Percentiles rank a stretch among this genome's conserved stretches.
phyloP scores from a whole-genome alignment of 331 rosid species.

The Pyrus hybrid region DNA sequence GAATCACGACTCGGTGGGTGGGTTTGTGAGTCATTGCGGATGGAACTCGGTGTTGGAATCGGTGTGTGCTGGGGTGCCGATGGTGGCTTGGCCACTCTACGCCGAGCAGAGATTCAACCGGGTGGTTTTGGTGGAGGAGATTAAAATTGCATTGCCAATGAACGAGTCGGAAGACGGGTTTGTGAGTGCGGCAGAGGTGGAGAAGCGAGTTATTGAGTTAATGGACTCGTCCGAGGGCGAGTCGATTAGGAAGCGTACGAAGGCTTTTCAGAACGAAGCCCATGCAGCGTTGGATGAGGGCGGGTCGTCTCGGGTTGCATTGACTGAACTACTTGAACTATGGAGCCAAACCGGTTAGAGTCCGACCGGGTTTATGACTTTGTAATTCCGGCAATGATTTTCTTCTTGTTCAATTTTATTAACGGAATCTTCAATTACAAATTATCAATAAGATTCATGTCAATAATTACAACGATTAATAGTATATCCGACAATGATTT shows the following conservation, averaged over 20 bases:
- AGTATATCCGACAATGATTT: too few species aligned
- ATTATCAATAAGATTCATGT: too few species aligned
- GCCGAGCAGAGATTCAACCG: conserved; percentile 45
- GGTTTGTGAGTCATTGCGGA: conserved; percentile 54
- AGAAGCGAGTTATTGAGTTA: conserved; percentile 32
- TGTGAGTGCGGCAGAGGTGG: conserved; percentile 30
- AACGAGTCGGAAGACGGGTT: conserved; percentile 24
- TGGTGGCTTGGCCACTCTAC: conserved; percentile 54
- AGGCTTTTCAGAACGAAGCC: conserved; percentile 11
- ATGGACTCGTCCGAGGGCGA: conserved; percentile 30
- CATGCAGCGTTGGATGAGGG: conserved; percentile 22
- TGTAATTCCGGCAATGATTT: too few species aligned
- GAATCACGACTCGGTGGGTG: conserved; percentile 43
- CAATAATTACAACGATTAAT: too few species aligned
- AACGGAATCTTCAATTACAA: too few species aligned
- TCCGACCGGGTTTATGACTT: too few species aligned
- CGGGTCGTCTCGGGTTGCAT: conserved; percentile 25
- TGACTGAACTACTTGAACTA: conserved; percentile 2
- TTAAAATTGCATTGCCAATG: conserved; percentile 33
- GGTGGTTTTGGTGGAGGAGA: conserved; percentile 34
- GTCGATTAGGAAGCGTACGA: conserved; percentile 12
- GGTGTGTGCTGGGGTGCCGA: conserved; percentile 36
- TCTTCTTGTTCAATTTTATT: too few species aligned
- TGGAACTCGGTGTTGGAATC: conserved; percentile 69
- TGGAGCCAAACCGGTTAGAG: conserved; percentile 4